A percentile compares a stretch with the other conserved stretches of the same genome.
phyloP scores from a whole-genome alignment of 202 grass and related monocot genomes.

The Panicum virgatum region DNA sequence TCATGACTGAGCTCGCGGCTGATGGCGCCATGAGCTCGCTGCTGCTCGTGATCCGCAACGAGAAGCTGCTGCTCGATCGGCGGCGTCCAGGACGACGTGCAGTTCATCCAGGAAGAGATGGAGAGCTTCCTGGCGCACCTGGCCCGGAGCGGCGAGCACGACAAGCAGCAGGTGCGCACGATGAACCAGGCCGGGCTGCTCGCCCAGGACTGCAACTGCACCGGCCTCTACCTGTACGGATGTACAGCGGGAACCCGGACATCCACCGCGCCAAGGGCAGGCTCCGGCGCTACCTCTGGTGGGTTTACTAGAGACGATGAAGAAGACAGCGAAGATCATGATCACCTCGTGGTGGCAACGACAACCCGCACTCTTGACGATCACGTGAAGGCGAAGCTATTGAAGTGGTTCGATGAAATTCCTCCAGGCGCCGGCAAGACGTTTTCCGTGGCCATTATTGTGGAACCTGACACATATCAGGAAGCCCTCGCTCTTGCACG shows the following conservation, averaged over 20 bases:
- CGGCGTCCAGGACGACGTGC: neutral
- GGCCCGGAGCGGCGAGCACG: neutral
- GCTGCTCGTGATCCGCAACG: neutral
- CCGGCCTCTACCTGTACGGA: neutral
- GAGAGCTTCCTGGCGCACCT: constrained; percentile 22
- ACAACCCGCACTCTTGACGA: neutral
- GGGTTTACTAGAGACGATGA: neutral
- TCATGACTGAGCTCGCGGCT: constrained; percentile 7
- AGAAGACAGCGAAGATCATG: neutral
- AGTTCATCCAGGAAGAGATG: constrained; percentile 34
- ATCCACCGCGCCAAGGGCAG: neutral
- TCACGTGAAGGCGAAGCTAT: neutral
- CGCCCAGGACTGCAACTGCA: neutral
- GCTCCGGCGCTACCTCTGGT: neutral
- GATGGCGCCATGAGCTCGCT: neutral
- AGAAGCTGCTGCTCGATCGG: neutral
- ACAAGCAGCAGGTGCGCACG: constrained; percentile 16
- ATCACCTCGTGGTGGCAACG: neutral
- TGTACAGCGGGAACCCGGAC: neutral
- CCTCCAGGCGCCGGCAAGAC: accelerated
- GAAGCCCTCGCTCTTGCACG: neutral
- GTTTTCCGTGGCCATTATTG: neutral
- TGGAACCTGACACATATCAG: neutral
- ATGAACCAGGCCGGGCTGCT: constrained; percentile 10
- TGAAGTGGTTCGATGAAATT: accelerated